Evolutionary conservation across 768 basidiomycete genomes (phyloP).

Genomic region (Calocybe gangraenosa): DNA sequence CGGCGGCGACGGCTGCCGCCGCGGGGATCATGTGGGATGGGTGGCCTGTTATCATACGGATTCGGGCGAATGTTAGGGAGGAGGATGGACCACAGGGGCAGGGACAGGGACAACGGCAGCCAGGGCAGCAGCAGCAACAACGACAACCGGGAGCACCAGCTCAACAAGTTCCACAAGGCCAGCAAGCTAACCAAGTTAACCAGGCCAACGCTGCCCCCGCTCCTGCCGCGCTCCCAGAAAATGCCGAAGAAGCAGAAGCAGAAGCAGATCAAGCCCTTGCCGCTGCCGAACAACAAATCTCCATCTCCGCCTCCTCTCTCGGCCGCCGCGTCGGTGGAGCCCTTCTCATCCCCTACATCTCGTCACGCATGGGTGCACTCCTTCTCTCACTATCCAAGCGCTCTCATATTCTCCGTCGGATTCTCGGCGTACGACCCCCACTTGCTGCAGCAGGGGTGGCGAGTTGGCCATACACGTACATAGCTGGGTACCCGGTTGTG

Average conservation of each 20-base stretch:
- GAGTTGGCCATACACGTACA: conserved; percentile 13
- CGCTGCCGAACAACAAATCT: conserved; percentile 57
- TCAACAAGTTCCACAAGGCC: conserved; percentile 27
- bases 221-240: background rate
- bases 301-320: conserved; percentile 52
- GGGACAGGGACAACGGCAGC: conserved; percentile 7
- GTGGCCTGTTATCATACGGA: conserved; percentile 32
- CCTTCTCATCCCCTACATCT: conserved; percentile 61
- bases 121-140: conserved; percentile 1
- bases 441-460: conserved; percentile 13
- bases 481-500: conserved; percentile 7
- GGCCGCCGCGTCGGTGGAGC: conserved; percentile 70
- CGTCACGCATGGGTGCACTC: conserved; percentile 59
- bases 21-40: conserved; percentile 19
- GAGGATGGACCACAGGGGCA: conserved; percentile 16
- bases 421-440: conserved; percentile 32
- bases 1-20: conserved; percentile 14
- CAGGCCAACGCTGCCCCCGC: conserved; percentile 23
- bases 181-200: background rate
- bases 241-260: no score
- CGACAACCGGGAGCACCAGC: conserved; percentile 14
- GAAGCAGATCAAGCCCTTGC: conserved; percentile 36
- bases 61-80: conserved; percentile 23
- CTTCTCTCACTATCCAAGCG: conserved; percentile 51
- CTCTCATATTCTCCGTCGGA: conserved; percentile 33